Evolutionary conservation across 139 green algal species (phyloP), one percentile per base, ranked within the genome.

Genomic region (Raphidocelis subcapitata): DNA sequence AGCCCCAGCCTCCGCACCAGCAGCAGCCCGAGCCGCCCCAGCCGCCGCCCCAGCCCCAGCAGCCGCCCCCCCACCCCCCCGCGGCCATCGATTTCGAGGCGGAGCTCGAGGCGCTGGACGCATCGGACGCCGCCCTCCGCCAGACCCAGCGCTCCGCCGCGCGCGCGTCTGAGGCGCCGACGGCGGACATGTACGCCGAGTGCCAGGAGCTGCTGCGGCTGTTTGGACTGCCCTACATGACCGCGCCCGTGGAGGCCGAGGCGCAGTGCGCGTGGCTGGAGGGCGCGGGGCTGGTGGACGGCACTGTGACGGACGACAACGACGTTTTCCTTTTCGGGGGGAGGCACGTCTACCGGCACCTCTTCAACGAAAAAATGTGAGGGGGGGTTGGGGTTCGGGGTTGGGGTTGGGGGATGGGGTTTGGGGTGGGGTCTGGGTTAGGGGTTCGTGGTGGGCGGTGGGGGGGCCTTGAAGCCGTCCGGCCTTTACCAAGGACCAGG

Each of bases 241-340:
- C 98, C 32, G 96, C 96, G 8, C 95, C 96, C 10, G 85, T 83
- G 51, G 93, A 97, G 79, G 95, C 95, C 0, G 95, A 99, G 79
- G 95, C 95, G 21, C 95, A 99, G 89, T 98, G 93, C 72, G 95
- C 95, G 12, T 94, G 82, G 79, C 84, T 99, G 69, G 85, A 98
- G 57, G 44, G 55, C 0, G 57, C 79, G 1, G 89, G 89, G 0
- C 82, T 99, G 44, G 96, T 99, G 63, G 94, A 99, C 68, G 96
- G 90, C 5, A 90, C 98, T 24, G 89, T 99, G 24, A 99, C 96
- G 14, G 96, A 99, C 55, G 96, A 99, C 77, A 97, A 95, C 61
- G 96, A 99, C 72, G 96, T 86, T 2, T 98, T 99, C 74, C 87
- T 99, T 29, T 99, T 99, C 86, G 96, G 96, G 1, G 94, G 74